Base-by-base conservation (phyloP, 2,329 filamentous ascomycete species). In the Trichoderma simmonsii region DNA sequence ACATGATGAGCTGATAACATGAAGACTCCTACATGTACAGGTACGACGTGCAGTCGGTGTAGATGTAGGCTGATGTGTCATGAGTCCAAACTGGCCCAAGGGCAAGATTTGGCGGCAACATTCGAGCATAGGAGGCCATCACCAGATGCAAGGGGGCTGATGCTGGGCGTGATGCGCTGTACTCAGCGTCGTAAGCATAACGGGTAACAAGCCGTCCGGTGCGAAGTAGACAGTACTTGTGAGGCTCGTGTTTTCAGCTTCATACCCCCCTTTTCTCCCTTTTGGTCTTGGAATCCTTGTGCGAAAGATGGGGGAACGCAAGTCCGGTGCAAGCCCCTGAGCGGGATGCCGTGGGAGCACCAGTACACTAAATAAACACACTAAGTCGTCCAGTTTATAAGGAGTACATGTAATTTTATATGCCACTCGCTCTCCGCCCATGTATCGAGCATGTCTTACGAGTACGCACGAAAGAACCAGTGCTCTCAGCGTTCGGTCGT, bases 51-150 rank as follows among this genome's bases (percentile, higher is more conserved):
- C 56, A 60, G 65, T 56, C 36, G 56, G 65, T 59, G 48, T 51
- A 43, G 34, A 60, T 14, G 65, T 51, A 68, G 54, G 54, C 65
- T 68, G 54, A 68, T 59, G 54, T 43, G 26, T 24, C 65, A 68
- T 36, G 11, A 67, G 18, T 5, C 21, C 32, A n/a, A 26, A 5
- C 26, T 32, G 39, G 39, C 39, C 30, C 18, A 12, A 48, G 26
- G 56, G 54, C 30, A 54, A 56, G 15, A 57, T 28, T 39, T 36
- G 51, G 64, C 51, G 32, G 51, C 57, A 21, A 24, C 30, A 32
- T 28, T 56, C 28, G 21, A 26, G 21, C 18, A 11, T 34, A 43
- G 51, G 30, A 57, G 32, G 51, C 15, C 12, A 59, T 59, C 32
- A 7, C 51, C 32, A 15, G 21, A 36, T 43, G 54, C 24, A 48